Conservation (phyloP, 2,329 filamentous ascomycete species). For the Claviceps cyperi region DNA sequence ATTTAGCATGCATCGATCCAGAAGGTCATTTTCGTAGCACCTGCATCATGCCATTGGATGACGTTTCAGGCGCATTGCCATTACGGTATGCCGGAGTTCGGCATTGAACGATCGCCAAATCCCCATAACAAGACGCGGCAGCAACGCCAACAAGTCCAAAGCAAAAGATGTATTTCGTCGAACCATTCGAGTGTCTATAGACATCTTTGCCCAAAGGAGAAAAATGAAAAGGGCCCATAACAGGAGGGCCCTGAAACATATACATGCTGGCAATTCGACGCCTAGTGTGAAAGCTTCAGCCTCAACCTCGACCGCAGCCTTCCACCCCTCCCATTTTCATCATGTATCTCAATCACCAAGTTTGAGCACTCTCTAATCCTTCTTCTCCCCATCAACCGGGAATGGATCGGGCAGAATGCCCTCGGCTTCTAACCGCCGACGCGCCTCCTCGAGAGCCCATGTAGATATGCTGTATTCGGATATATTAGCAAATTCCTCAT, state of each 20-base stretch:
- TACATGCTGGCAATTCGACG: conserved; percentile 12
- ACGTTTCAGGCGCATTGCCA: background rate
- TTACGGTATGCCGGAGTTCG: background rate
- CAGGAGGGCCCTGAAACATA: conserved; percentile 15
- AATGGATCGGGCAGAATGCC: conserved; percentile 69
- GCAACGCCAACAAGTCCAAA: background rate
- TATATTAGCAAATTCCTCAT: background rate
- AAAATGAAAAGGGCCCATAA: background rate
- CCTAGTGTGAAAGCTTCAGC: background rate
- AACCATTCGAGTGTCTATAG: conserved; percentile 14
- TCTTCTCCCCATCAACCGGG: conserved; percentile 32
- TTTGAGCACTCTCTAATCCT: conserved; percentile 19
- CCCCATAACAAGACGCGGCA: background rate
- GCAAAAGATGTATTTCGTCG: conserved; percentile 15
- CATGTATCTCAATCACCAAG: background rate
- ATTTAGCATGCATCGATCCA: background rate
- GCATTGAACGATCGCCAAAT: background rate
- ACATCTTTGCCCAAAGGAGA: conserved; percentile 9
- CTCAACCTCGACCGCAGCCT: background rate
- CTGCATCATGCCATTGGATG: background rate
- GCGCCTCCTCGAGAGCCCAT: conserved; percentile 94
- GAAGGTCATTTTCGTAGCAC: background rate
- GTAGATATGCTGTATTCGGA: conserved; percentile 69
- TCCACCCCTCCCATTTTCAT: conserved; percentile 4
- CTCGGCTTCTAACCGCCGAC: conserved; percentile 87